phyloP scores from a whole-genome alignment of 345 rosid species.

The Noccaea bulbosa region DNA sequence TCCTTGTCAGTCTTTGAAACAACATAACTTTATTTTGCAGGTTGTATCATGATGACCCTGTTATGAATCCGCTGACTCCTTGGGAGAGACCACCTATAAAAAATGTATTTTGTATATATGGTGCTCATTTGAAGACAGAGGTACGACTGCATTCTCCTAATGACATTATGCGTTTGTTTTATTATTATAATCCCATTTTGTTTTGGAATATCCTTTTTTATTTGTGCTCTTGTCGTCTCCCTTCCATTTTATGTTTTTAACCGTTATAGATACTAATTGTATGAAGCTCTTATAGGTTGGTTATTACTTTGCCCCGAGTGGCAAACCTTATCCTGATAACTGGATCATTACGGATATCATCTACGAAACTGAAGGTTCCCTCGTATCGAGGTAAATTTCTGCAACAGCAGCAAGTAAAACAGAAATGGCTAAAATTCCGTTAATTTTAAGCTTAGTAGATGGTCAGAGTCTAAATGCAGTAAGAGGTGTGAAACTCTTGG shows the following conservation, averaged over 20 bases:
- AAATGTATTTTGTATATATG: constrained; percentile 95
- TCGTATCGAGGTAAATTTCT: constrained; percentile 64
- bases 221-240: constrained; percentile 9
- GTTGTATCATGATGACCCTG: constrained; percentile 85
- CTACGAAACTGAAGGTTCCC: constrained; percentile 88
- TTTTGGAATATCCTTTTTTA: background rate
- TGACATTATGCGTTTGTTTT: constrained; percentile 15
- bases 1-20: background rate
- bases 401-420: constrained; percentile 24
- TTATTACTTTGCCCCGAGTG: constrained; percentile 94
- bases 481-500: constrained; percentile 13
- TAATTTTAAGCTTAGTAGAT: constrained; percentile 10
- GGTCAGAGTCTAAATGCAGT: background rate
- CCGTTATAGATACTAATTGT: constrained; percentile 35
- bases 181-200: constrained; percentile 18
- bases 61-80: constrained; percentile 91
- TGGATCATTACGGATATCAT: constrained; percentile 96
- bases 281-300: constrained; percentile 70
- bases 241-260: constrained; percentile 18
- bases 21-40: constrained; percentile 52
- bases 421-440: constrained; percentile 1
- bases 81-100: constrained; percentile 99
- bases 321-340: constrained; percentile 98
- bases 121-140: constrained; percentile 89
- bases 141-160: constrained; percentile 49